Percentiles rank a stretch among this genome's conserved stretches.
Evolutionary conservation across 2,329 filamentous ascomycete genomes (phyloP).

Genomic region (Hymenoscyphus albidus): DNA sequence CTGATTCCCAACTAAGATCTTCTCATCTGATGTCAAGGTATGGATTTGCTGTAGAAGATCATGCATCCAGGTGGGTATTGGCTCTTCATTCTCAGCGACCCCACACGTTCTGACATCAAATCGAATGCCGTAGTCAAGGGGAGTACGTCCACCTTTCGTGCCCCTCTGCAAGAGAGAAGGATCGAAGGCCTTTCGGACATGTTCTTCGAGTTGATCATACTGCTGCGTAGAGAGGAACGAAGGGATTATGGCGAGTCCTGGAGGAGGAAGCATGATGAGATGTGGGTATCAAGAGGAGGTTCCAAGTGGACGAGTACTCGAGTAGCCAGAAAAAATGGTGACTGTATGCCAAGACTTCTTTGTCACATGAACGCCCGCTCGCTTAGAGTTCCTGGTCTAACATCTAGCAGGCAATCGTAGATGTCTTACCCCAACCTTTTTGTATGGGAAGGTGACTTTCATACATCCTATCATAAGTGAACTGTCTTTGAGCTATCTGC

Average conservation of each 20-base stretch:
- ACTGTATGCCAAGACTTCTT: too few relatives aligned
- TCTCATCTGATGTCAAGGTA: conserved; percentile 3
- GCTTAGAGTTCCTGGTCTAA: too few relatives aligned
- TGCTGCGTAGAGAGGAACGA: conserved; percentile 4
- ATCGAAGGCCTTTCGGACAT: conserved; percentile 4
- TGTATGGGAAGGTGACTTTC: too few relatives aligned
- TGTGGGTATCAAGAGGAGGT: not conserved
- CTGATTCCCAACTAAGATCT: not conserved
- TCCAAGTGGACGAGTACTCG: too few relatives aligned
- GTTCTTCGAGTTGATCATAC: conserved; percentile 4
- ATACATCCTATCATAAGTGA: too few relatives aligned
- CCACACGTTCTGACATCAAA: conserved; percentile 9
- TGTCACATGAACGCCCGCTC: too few relatives aligned
- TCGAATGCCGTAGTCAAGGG: conserved; percentile 6
- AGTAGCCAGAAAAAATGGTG: too few relatives aligned
- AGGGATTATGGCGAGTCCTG: conserved; percentile 4
- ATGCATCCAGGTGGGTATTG: conserved; percentile 7
- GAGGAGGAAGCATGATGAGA: conserved; percentile 7
- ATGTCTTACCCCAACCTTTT: too few relatives aligned
- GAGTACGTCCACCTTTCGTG: conserved; percentile 6
- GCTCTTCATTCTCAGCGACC: conserved; percentile 3
- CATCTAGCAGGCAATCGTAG: too few relatives aligned
- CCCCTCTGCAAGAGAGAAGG: conserved; percentile 1
- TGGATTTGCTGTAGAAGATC: conserved; percentile 1
- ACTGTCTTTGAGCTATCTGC: too few relatives aligned